Evolutionary conservation across 2,329 filamentous ascomycete genomes (phyloP), one percentile per base, ranked within the genome.

Genomic region (Aurifilum marmelostoma): DNA sequence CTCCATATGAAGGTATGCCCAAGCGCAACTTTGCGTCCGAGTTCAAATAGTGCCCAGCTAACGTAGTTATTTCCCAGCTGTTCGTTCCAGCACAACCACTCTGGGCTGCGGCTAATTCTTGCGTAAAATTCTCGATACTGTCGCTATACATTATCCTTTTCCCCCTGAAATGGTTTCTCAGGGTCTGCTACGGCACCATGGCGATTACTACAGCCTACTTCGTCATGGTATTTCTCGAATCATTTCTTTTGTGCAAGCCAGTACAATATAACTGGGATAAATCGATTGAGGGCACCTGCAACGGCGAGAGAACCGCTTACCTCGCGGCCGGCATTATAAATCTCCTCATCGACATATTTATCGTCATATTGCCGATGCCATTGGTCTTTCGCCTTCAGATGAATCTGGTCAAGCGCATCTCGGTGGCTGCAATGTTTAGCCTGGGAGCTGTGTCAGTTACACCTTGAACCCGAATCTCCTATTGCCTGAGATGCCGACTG

Each of bases 231-330:
- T 7, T n/a, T 5, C n/a, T 21, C n/a, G 47, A 50, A n/a, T 5
- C 47, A n/a, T 50, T 50, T 29, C 12, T 62, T 2, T 24, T 62
- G 21, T 62, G 60, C n/a, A 62, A 5, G 18, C 60, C 60, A 1
- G 60, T 62, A 3, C 60, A 62, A 11, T 62, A 43, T 39, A 62
- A 62, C 60, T 62, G 60, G 60, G 60, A 62, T 27, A 62, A 62
- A 16, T 43, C 60, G 18, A 11, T 62, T 3, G 37, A 16, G 37
- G 60, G 60, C 16, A 62, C 37, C 8, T 62, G 60, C 21, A 14
- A 37, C 8, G 60, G 60, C 21, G 18, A 62, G 37, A 62, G n/a
- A 21, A 43, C 6, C 1, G 60, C 60, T 7, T 62, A 62, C n/a
- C 18, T 21, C 2, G 60, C 27, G 16, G 60, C 60, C 24, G 60